Evolutionary conservation across 1,139 yeast species (phyloP).

Genomic region (Hyphopichia wangnamkhiaoensis): DNA sequence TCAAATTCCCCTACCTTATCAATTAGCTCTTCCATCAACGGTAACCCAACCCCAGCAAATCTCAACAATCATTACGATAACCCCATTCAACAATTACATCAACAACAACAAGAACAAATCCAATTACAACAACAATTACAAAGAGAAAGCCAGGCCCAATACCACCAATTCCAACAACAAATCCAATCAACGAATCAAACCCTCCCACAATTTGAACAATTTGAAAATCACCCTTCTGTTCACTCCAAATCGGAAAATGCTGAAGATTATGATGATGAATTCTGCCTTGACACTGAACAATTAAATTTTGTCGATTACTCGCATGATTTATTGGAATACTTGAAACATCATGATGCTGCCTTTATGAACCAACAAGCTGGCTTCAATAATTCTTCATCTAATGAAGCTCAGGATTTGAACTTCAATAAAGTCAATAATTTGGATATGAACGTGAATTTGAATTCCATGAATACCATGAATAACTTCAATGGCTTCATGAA

Average conservation of each 20-base stretch:
- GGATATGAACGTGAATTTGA: not conserved
- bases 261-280: conserved; percentile 48
- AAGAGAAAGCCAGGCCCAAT: conserved; percentile 3
- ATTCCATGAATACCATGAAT: too few relatives aligned
- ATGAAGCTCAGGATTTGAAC: not conserved
- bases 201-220: conserved; percentile 8
- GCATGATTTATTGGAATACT: conserved; percentile 2
- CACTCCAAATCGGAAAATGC: conserved; percentile 3
- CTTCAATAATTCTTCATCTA: not conserved
- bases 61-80: not conserved
- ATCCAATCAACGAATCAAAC: conserved; percentile 4
- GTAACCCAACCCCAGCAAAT: not conserved
- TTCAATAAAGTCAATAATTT: not conserved
- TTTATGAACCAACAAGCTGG: too few relatives aligned
- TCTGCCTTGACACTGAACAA: conserved; percentile 48
- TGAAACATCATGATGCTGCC: not conserved
- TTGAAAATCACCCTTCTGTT: conserved; percentile 2
- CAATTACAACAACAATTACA: conserved; percentile 1
- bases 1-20: conserved; percentile 13
- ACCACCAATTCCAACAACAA: conserved; percentile 4
- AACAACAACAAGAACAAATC: conserved; percentile 3
- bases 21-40: conserved; percentile 10
- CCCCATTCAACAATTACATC: conserved; percentile 4
- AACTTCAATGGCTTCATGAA: not conserved
- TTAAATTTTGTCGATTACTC: conserved; percentile 19